Evolutionary conservation across 2,329 filamentous ascomycete species (phyloP), one percentile per base, ranked within the genome.

Genomic region (Trichoderma sp.): DNA sequence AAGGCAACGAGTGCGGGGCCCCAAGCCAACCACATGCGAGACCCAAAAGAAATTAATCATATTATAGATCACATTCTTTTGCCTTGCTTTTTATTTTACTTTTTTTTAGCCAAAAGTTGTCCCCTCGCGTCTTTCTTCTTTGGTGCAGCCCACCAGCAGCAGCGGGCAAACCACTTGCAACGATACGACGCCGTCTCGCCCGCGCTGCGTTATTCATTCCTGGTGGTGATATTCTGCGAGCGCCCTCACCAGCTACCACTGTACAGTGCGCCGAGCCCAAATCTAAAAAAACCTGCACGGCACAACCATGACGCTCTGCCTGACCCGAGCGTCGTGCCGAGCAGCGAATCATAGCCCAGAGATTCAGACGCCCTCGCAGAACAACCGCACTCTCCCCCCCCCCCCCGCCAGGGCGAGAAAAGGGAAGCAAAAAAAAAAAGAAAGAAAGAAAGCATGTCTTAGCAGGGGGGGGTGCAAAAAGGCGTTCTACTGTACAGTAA

Each of bases 61-160:
- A 22, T 64, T 64, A 60, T 39, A 39, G 10, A 53, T 63, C 48
- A 60, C 39, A 63, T 64, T 42, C 13, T 42, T 32, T 29, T 39
- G 32, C 42, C 35, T 64, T 32, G 27, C 50, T 64, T 45, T 45
- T 56, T 52, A 54, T 64, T 64, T 64, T 54, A 54, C 50, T 57
- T 65, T 64, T 57, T 34, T 34, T 54, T 64, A 45, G 48, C 50
- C n/a, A 34, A 56, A 56, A 39, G 6, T 35, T 64, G 34, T 54
- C 17, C 61, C 61, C 61, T 64, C 37, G 29, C 61, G 42, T 25
- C 48, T 48, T 48, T 45, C 50, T 65, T 57, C 13, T 57, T 65
- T 57, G 19, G 52, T 65, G 34, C 63, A 56, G 61, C 35, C 22
- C 37, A 5, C 50, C 15, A 29, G 35, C n/a, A 39, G 39, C 42